Evolutionary conservation across 2,329 filamentous ascomycete species (phyloP).

Genomic region (Grosmannia serpens): DNA sequence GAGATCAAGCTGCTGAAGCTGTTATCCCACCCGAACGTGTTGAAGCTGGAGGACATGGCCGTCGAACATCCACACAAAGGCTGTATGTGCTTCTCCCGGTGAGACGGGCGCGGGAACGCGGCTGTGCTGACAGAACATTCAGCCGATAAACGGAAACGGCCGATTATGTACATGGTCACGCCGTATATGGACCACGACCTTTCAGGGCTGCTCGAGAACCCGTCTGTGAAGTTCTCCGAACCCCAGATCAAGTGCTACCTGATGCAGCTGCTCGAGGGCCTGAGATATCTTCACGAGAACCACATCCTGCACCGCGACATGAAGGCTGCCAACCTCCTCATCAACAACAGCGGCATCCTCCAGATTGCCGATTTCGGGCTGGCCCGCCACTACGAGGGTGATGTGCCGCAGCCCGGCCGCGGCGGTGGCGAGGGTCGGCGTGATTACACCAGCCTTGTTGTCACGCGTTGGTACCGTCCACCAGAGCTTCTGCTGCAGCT

Average conservation of each 20-base stretch:
- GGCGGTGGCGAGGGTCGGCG: slow-evolving; percentile 75
- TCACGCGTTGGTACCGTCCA: slow-evolving; percentile 93
- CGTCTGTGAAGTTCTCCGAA: slow-evolving; percentile 73
- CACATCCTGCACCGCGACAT: slow-evolving; percentile 93
- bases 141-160: slow-evolving; percentile 69
- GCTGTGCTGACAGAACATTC: slow-evolving; percentile 5
- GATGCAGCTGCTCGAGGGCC: slow-evolving; percentile 79
- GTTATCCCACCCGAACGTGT: slow-evolving; percentile 79
- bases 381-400: slow-evolving; percentile 84
- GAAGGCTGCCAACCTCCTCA: slow-evolving; percentile 96
- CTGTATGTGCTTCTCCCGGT: slow-evolving; percentile 28
- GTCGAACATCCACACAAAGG: slow-evolving; percentile 63
- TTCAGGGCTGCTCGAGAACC: slow-evolving; percentile 93
- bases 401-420: slow-evolving; percentile 60
- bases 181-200: slow-evolving; percentile 99
- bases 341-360: slow-evolving; percentile 84
- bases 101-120: neutral
- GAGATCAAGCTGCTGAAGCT: slow-evolving; percentile 97
- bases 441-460: slow-evolving; percentile 93
- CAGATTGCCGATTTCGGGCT: slow-evolving; percentile 97
- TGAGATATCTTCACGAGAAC: slow-evolving; percentile 81
- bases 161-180: slow-evolving; percentile 96
- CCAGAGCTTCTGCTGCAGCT: slow-evolving; percentile 85
- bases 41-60: slow-evolving; percentile 89
- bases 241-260: slow-evolving; percentile 97